Percentiles rank a stretch among this genome's conserved stretches.
Conservation (phyloP, 352 stramenopile species). For the Pythium sukuiense region DNA sequence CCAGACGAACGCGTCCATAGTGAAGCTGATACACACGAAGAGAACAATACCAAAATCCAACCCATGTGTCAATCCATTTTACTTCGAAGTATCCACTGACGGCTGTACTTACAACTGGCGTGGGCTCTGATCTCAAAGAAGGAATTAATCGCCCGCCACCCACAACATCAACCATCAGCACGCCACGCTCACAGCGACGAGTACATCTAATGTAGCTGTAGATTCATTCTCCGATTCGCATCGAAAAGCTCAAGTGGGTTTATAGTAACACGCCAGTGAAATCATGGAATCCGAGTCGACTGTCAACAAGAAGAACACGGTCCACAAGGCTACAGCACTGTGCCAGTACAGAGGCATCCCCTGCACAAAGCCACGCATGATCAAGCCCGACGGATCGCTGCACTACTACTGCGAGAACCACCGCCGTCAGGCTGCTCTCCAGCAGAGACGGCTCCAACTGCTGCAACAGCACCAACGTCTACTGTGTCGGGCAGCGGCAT, state of each 20-base stretch:
- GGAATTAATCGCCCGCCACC: background rate
- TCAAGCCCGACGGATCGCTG: background rate
- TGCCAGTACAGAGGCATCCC: slow-evolving; percentile 4
- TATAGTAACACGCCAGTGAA: too few relatives aligned
- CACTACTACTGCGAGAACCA: slow-evolving; percentile 4
- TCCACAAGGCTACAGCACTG: background rate
- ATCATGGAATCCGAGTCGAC: background rate
- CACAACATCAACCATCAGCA: too few relatives aligned
- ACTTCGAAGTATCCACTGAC: background rate
- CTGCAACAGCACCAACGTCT: background rate
- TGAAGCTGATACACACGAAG: too few relatives aligned
- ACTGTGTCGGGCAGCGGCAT: background rate
- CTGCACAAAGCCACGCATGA: background rate
- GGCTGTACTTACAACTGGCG: background rate
- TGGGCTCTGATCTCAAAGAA: background rate
- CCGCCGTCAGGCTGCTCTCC: background rate
- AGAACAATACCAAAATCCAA: background rate
- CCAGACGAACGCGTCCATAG: too few relatives aligned
- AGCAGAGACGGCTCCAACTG: background rate
- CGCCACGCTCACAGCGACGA: too few relatives aligned
- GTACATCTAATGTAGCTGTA: background rate
- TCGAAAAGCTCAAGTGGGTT: too few relatives aligned
- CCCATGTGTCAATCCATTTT: background rate
- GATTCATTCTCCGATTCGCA: background rate
- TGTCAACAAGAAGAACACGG: background rate